These are phyloP conservation scores for Lachancea nothofagi DNA, from an alignment of 805 yeast genomes.

Conservation along the genomic window DNA sequence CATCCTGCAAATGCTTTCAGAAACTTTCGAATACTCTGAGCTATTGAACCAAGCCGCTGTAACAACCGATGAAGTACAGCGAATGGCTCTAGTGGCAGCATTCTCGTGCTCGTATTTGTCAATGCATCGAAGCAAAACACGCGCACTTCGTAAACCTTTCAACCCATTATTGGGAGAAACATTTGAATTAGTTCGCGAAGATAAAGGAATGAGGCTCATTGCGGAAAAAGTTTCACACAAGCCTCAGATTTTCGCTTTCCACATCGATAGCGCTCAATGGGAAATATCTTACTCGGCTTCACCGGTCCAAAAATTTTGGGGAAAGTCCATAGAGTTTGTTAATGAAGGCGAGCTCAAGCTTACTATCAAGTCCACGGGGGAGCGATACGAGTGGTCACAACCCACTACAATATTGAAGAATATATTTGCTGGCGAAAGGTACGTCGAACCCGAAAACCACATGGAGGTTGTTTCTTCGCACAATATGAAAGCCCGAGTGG, in stretches of 20 bases:
- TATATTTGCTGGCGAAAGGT: conserved; percentile 90
- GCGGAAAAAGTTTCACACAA: conserved; percentile 85
- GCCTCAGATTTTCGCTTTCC: conserved; percentile 75
- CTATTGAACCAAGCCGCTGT: conserved; percentile 58
- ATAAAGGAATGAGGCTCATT: conserved; percentile 63
- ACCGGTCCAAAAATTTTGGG: conserved; percentile 91
- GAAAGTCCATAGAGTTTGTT: conserved; percentile 79
- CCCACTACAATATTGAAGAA: conserved; percentile 82
- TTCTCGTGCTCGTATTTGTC: conserved; percentile 78
- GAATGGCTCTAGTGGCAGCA: conserved; percentile 60
- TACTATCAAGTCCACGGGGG: conserved; percentile 54
- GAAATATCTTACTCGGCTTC: conserved; percentile 54
- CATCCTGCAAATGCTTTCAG: conserved; percentile 73
- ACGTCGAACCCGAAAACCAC: conserved; percentile 75
- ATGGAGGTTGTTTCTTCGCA: conserved; percentile 60
- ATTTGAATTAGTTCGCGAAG: conserved; percentile 82
- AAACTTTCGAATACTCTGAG: conserved; percentile 68
- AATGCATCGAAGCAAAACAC: conserved; percentile 61
- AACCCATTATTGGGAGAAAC: conserved; percentile 94
- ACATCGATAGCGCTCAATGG: conserved; percentile 73
- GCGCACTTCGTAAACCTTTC: conserved; percentile 85
- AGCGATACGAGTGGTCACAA: conserved; percentile 67
- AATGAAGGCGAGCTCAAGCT: conserved; percentile 67
- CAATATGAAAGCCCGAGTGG: conserved; percentile 66
- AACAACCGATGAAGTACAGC: conserved; percentile 46